phyloP scores from a whole-genome alignment of 495 filamentous ascomycete genomes.

The Patellaria atrata region DNA sequence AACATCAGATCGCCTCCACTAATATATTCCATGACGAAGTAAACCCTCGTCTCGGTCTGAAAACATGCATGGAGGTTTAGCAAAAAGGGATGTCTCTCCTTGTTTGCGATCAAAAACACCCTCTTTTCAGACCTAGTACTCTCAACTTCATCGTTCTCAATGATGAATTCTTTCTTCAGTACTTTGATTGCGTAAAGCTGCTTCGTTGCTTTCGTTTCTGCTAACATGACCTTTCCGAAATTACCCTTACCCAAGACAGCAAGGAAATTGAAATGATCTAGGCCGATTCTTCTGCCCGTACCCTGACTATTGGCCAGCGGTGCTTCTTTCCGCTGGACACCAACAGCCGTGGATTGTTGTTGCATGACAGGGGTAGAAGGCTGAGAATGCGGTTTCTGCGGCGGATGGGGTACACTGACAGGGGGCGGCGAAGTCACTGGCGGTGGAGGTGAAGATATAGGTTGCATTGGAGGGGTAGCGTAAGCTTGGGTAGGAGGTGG shows the following conservation, averaged over 20 bases:
- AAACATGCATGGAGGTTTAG: conserved; percentile 95
- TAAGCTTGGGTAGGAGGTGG: too few relatives aligned
- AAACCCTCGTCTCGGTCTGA: conserved; percentile 96
- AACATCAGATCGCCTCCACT: conserved; percentile 98
- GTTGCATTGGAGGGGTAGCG: too few relatives aligned
- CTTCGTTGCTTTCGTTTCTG: conserved; percentile 83
- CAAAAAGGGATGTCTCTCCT: conserved; percentile 93
- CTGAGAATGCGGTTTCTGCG: conserved; percentile 24
- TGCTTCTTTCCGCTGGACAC: conserved; percentile 32
- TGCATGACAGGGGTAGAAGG: conserved; percentile 12
- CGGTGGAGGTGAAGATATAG: conserved; percentile 21
- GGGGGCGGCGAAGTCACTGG: conserved; percentile 32
- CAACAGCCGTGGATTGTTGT: conserved; percentile 27
- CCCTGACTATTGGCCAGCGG: conserved; percentile 34
- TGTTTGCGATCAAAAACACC: conserved; percentile 93
- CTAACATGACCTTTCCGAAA: conserved; percentile 99
- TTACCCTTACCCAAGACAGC: conserved; percentile 98
- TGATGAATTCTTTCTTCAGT: conserved; percentile 99
- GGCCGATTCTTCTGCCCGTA: conserved; percentile 65
- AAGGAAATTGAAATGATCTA: conserved; percentile 99
- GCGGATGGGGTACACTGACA: conserved; percentile 29
- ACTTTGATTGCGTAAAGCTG: conserved; percentile 98
- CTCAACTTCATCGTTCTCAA: conserved; percentile 99
- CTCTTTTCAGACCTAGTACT: conserved; percentile 96
- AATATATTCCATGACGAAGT: conserved; percentile 99